Evolutionary conservation across 164 flowering plant species (phyloP).

Genomic region (Cinnamomum chago): DNA sequence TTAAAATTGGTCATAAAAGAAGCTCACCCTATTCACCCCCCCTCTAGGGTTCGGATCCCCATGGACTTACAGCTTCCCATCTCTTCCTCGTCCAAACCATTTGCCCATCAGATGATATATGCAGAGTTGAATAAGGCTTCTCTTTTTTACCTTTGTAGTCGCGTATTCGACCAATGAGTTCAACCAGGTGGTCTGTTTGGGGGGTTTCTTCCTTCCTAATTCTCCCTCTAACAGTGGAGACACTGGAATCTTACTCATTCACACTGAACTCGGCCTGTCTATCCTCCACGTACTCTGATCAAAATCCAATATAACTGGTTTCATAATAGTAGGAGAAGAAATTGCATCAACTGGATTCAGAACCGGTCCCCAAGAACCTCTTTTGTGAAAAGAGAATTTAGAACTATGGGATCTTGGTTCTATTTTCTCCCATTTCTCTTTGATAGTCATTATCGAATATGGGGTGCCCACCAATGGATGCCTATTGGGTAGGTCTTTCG

Average conservation of each 20-base stretch:
- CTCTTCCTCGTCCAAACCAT: too few relatives aligned
- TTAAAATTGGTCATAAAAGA: too few relatives aligned
- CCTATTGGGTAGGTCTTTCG: constrained; percentile 70
- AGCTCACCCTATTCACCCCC: too few relatives aligned
- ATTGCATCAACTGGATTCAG: constrained; percentile 24
- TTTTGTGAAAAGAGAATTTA: constrained; percentile 29
- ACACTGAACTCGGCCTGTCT: constrained; percentile 29
- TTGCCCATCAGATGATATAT: too few relatives aligned
- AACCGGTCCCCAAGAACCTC: constrained; percentile 73
- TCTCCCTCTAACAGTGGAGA: constrained; percentile 37
- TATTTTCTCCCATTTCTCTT: constrained; percentile 41
- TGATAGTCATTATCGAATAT: constrained; percentile 68
- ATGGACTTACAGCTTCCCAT: too few relatives aligned
- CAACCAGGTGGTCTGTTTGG: too few relatives aligned
- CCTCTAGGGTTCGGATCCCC: too few relatives aligned
- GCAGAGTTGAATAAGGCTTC: too few relatives aligned
- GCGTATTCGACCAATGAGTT: too few relatives aligned
- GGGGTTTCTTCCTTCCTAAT: constrained; percentile 29
- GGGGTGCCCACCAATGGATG: constrained; percentile 93
- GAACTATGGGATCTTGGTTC: constrained; percentile 8
- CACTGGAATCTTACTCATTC: constrained; percentile 12
- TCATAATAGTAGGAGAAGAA: constrained; percentile 43
- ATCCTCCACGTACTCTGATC: constrained; percentile 69
- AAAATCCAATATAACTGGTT: constrained; percentile 63
- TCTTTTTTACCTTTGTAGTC: too few relatives aligned